phyloP scores from a whole-genome alignment of 208 protist species.

The Paratrypanosoma confusum region DNA sequence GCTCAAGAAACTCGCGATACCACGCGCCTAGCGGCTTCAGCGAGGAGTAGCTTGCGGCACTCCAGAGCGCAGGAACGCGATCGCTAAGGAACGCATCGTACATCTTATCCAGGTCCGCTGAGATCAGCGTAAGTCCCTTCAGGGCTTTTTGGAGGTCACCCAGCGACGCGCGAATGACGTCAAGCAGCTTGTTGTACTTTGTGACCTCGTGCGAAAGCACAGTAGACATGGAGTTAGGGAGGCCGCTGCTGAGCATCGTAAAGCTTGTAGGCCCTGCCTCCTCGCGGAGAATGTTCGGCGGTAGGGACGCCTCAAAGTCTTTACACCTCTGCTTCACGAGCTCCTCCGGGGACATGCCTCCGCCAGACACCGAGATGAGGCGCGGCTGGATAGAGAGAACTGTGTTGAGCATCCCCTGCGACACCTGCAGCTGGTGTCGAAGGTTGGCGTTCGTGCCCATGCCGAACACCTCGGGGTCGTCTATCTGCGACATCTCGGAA shows the following conservation, averaged over 20 bases:
- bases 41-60: conserved; percentile 88
- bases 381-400: conserved; percentile 89
- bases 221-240: conserved; percentile 94
- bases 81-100: conserved; percentile 92
- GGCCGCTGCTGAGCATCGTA: conserved; percentile 79
- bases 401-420: conserved; percentile 84
- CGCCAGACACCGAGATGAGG: conserved; percentile 5
- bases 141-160: conserved; percentile 92
- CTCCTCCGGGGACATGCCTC: conserved; percentile 64
- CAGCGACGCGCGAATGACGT: conserved; percentile 74
- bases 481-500: conserved; percentile 75
- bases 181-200: conserved; percentile 95
- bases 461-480: conserved; percentile 94
- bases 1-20: conserved; percentile 91
- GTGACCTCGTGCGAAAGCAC: conserved; percentile 94
- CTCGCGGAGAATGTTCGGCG: conserved; percentile 42
- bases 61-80: conserved; percentile 93
- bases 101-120: conserved; percentile 91
- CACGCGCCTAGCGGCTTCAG: conserved; percentile 95
- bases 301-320: conserved; percentile 78
- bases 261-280: conserved; percentile 86
- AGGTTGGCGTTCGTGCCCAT: conserved; percentile 97
- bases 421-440: conserved; percentile 92
- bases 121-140: conserved; percentile 96
- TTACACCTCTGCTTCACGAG: conserved; percentile 86